Percentiles rank a stretch among this genome's conserved stretches.
Conservation (phyloP, 1,284 basidiomycete genomes). For the Ceratobasidium sp. region DNA sequence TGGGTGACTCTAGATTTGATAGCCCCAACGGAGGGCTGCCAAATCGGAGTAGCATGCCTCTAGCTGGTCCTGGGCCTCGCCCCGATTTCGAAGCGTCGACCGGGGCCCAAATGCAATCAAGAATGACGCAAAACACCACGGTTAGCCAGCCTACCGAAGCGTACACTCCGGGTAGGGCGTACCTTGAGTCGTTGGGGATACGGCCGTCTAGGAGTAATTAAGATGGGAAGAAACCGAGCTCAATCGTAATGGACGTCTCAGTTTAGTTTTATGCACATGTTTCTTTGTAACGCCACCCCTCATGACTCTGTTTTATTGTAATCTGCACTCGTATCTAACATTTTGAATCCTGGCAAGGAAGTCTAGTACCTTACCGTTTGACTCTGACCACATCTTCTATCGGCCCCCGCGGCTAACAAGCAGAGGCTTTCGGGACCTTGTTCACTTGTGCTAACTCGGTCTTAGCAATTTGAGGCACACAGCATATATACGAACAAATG, state of each 20-base stretch:
- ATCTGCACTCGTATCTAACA: not conserved
- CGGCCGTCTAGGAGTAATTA: not conserved
- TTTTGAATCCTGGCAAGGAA: too few relatives aligned
- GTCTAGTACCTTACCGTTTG: too few relatives aligned
- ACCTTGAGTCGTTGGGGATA: slow-evolving; percentile 30
- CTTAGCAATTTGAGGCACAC: too few relatives aligned
- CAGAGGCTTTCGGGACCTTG: too few relatives aligned
- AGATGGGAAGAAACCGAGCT: not conserved
- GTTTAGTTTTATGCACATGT: not conserved
- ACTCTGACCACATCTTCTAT: too few relatives aligned
- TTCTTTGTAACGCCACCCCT: too few relatives aligned
- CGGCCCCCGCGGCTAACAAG: too few relatives aligned
- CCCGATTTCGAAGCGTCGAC: not conserved
- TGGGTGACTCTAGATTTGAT: not conserved
- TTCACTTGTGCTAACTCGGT: too few relatives aligned
- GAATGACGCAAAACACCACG: not conserved
- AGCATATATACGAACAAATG: too few relatives aligned
- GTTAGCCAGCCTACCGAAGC: not conserved
- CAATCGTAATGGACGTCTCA: not conserved
- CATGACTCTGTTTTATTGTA: not conserved
- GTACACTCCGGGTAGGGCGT: slow-evolving; percentile 17
- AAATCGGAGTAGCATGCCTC: not conserved
- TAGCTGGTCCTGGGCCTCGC: not conserved
- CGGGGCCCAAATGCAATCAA: not conserved
- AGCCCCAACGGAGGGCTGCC: not conserved